These are phyloP conservation scores for Trichoderma harzianum DNA, from an alignment of 2,329 filamentous ascomycete species.

Conservation along the genomic window DNA sequence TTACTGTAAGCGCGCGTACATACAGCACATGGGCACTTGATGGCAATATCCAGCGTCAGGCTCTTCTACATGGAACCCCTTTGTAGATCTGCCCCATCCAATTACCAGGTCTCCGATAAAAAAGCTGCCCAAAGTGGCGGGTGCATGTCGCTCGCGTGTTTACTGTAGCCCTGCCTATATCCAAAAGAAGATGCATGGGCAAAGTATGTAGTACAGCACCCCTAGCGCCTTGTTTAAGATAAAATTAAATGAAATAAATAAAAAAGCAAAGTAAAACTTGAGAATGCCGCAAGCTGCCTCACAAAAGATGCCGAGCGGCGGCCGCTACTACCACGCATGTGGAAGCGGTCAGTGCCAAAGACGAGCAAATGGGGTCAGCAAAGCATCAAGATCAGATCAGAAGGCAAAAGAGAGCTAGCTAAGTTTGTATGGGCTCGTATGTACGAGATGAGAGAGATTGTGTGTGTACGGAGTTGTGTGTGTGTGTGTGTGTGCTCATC, in stretches of 20 bases:
- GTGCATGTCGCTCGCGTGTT: neutral
- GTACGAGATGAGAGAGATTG: neutral
- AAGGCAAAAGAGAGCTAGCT: neutral
- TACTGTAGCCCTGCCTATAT: neutral
- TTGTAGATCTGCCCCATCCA: neutral
- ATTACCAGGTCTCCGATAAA: neutral
- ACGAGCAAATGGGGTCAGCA: neutral
- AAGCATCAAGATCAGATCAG: neutral
- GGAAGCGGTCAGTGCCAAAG: slow-evolving; percentile 2
- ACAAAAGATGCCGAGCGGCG: neutral
- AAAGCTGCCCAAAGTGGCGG: slow-evolving; percentile 1
- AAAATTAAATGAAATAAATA: neutral
- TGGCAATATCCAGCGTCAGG: neutral
- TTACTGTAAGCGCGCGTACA: neutral
- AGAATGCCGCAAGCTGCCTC: neutral
- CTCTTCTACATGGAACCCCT: neutral
- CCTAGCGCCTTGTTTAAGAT: neutral
- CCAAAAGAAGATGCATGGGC: neutral
- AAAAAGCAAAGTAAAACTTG: neutral
- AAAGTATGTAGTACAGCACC: neutral
- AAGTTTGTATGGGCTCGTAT: neutral
- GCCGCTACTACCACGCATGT: neutral
- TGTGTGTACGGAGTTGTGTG: neutral
- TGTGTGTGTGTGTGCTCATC: neutral
- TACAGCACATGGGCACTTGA: neutral